Conservation (phyloP, 2,329 filamentous ascomycete genomes). For the Calonectria pteridis region DNA sequence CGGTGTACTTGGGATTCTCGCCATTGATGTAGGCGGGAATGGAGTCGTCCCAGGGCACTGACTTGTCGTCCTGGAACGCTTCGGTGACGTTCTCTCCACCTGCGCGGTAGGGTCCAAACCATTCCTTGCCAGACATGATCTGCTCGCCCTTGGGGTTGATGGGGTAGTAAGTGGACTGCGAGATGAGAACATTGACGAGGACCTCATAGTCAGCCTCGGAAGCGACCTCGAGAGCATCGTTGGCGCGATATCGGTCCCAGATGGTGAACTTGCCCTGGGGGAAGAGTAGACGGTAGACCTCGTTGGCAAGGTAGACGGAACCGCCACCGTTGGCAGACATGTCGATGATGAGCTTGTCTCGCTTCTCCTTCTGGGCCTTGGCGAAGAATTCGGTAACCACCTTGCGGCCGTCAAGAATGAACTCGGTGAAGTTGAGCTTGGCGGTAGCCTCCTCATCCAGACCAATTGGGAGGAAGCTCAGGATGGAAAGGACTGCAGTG, state of each 20-base stretch:
- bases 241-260: slow-evolving; percentile 40
- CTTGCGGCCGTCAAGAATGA: slow-evolving; percentile 33
- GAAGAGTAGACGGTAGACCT: slow-evolving; percentile 39
- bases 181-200: slow-evolving; percentile 30
- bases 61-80: slow-evolving; percentile 34
- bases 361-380: slow-evolving; percentile 32
- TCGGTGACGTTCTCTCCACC: slow-evolving; percentile 38
- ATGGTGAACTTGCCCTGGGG: slow-evolving; percentile 34
- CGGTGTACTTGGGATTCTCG: slow-evolving; percentile 29
- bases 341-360: slow-evolving; percentile 43
- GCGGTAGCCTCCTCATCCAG: not conserved
- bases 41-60: slow-evolving; percentile 22
- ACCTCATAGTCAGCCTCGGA: slow-evolving; percentile 34
- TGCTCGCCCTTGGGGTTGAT: slow-evolving; percentile 20
- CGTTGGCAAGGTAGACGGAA: slow-evolving; percentile 34
- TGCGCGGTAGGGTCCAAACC: slow-evolving; percentile 40
- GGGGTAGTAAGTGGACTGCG: slow-evolving; percentile 26
- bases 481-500: slow-evolving; percentile 39
- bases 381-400: slow-evolving; percentile 36
- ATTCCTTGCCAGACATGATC: slow-evolving; percentile 37
- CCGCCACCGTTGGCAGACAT: slow-evolving; percentile 41
- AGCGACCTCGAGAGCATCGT: slow-evolving; percentile 33
- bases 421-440: slow-evolving; percentile 25
- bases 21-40: slow-evolving; percentile 36
- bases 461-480: slow-evolving; percentile 40